Conservation (phyloP, 495 filamentous ascomycete genomes). For the Usnea hakonensis region DNA sequence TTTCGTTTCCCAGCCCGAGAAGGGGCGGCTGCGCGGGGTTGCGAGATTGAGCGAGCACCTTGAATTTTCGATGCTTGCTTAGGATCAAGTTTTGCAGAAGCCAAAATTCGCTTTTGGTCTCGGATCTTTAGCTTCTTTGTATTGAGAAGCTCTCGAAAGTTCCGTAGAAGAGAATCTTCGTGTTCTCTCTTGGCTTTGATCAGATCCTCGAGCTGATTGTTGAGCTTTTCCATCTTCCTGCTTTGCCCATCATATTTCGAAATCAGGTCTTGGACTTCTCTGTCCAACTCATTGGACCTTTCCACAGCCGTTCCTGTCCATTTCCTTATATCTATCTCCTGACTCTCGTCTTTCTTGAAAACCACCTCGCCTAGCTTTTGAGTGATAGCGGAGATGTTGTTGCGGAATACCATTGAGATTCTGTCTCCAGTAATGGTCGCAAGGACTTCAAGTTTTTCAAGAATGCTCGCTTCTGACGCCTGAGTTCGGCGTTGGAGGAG, state of each 20-base stretch:
- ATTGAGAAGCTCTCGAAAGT: conserved; percentile 66
- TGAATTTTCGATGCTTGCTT: conserved; percentile 30
- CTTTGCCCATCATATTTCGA: conserved; percentile 38
- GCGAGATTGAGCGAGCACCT: conserved; percentile 28
- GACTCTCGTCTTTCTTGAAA: conserved; percentile 53
- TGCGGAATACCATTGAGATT: conserved; percentile 43
- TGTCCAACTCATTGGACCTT: conserved; percentile 34
- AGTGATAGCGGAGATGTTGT: conserved; percentile 49
- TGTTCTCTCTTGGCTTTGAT: conserved; percentile 57
- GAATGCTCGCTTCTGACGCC: background rate
- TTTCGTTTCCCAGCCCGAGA: conserved; percentile 35
- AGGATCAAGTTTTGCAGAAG: conserved; percentile 49
- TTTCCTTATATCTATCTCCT: conserved; percentile 61
- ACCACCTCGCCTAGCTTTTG: conserved; percentile 64
- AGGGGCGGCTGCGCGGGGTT: conserved; percentile 37
- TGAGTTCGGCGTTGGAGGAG: conserved; percentile 11
- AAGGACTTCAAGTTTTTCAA: conserved; percentile 31
- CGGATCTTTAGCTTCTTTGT: conserved; percentile 89
- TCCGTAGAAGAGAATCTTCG: conserved; percentile 62
- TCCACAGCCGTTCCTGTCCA: conserved; percentile 56
- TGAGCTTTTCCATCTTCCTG: conserved; percentile 43
- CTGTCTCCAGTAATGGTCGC: conserved; percentile 27
- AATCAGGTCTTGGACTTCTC: conserved; percentile 42
- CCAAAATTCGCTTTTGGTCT: conserved; percentile 66
- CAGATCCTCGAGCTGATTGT: conserved; percentile 54